Evolutionary conservation across 2,329 filamentous ascomycete species (phyloP).

Genomic region (Lachnellula cervina): DNA sequence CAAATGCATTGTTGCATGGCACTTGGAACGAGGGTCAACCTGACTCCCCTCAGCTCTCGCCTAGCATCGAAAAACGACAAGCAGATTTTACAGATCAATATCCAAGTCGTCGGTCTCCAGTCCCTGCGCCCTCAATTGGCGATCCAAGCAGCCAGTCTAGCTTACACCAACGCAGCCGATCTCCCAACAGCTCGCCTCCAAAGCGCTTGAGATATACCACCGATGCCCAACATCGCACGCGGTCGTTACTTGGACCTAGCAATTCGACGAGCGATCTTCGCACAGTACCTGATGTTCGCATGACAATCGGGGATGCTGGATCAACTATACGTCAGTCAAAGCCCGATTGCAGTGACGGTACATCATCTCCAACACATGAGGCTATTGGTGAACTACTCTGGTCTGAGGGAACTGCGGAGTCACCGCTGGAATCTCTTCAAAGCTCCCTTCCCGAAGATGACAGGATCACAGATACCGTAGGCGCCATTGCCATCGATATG

Average conservation of each 20-base stretch:
- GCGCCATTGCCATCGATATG: constrained; percentile 86
- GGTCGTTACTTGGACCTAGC: constrained; percentile 24
- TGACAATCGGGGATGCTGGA: constrained; percentile 8
- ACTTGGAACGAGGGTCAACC: constrained; percentile 62
- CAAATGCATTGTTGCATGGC: constrained; percentile 49
- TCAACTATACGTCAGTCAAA: background rate
- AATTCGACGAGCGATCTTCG: constrained; percentile 13
- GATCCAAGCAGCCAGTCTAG: constrained; percentile 6
- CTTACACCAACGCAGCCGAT: constrained; percentile 13
- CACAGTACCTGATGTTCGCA: constrained; percentile 16
- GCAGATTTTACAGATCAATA: background rate
- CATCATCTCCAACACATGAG: constrained; percentile 18
- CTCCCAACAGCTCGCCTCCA: constrained; percentile 17
- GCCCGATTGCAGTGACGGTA: constrained; percentile 24
- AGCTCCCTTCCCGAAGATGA: constrained; percentile 41
- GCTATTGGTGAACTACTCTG: constrained; percentile 1
- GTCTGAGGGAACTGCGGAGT: constrained; percentile 22
- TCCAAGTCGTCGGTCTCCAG: constrained; percentile 9
- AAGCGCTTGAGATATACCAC: constrained; percentile 27
- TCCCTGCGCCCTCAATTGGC: constrained; percentile 1
- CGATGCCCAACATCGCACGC: constrained; percentile 24
- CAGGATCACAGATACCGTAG: constrained; percentile 84
- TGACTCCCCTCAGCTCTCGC: constrained; percentile 44
- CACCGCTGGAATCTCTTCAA: constrained; percentile 4
- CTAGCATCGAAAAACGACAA: constrained; percentile 17